Percentiles rank a stretch among this genome's conserved stretches.
These are phyloP conservation scores for Paecilomyces niveus DNA, from an alignment of 2,329 filamentous ascomycete genomes.

Conservation along the genomic window DNA sequence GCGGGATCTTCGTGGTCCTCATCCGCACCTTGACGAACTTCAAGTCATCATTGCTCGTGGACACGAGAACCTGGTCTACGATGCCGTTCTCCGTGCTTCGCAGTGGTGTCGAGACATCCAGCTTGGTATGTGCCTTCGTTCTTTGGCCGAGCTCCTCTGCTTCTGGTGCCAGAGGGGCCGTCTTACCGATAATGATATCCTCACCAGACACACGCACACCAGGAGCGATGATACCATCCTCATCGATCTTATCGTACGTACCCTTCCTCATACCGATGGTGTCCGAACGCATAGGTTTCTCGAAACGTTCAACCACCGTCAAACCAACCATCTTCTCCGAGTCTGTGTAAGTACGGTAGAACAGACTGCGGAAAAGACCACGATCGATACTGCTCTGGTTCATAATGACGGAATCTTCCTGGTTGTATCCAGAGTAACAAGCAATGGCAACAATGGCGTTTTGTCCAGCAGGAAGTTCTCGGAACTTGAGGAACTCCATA, in stretches of 20 bases:
- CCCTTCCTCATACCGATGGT: constrained; percentile 90
- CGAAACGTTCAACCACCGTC: constrained; percentile 86
- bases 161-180: constrained; percentile 86
- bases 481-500: constrained; percentile 98
- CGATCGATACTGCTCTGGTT: constrained; percentile 99
- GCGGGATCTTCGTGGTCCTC: constrained; percentile 92
- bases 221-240: constrained; percentile 89
- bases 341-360: constrained; percentile 96
- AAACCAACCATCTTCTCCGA: constrained; percentile 95
- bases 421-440: constrained; percentile 97
- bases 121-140: constrained; percentile 82
- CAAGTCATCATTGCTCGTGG: constrained; percentile 88
- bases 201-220: constrained; percentile 93
- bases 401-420: constrained; percentile 99
- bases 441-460: constrained; percentile 98
- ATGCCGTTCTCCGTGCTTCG: constrained; percentile 96
- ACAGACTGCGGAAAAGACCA: constrained; percentile 92
- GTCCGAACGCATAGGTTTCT: constrained; percentile 84
- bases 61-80: constrained; percentile 85
- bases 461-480: constrained; percentile 91
- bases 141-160: constrained; percentile 89
- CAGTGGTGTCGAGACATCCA: constrained; percentile 90
- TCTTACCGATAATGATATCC: constrained; percentile 99
- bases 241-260: constrained; percentile 95
- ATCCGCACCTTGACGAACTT: constrained; percentile 97